Evolutionary conservation across 352 stramenopile genomes (phyloP).

Genomic region (Phytopythium vexans): DNA sequence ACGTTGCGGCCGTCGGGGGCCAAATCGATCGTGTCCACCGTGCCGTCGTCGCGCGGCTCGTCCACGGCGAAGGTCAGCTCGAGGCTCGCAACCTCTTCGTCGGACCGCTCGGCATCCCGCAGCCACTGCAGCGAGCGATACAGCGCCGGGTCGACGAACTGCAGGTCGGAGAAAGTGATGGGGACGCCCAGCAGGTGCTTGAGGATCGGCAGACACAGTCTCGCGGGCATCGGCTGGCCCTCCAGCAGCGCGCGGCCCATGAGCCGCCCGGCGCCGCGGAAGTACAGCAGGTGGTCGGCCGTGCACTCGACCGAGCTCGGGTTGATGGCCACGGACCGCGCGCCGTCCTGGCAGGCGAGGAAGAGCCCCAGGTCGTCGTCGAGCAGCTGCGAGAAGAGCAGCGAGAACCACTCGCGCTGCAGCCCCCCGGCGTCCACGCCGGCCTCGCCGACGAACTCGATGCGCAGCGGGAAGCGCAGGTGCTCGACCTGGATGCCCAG

Average conservation of each 20-base stretch:
- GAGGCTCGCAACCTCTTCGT: slow-evolving; percentile 63
- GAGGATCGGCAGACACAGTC: slow-evolving; percentile 70
- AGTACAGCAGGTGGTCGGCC: slow-evolving; percentile 86
- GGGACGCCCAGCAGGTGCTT: slow-evolving; percentile 80
- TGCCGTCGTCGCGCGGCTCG: slow-evolving; percentile 53
- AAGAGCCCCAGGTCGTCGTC: slow-evolving; percentile 70
- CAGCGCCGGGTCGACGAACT: slow-evolving; percentile 76
- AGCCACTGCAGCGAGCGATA: slow-evolving; percentile 80
- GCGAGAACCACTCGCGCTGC: slow-evolving; percentile 80
- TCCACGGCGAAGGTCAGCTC: slow-evolving; percentile 75
- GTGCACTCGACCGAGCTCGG: slow-evolving; percentile 71
- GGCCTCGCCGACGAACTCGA: slow-evolving; percentile 84
- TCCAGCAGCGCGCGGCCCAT: slow-evolving; percentile 69
- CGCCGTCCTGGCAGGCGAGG: slow-evolving; percentile 69
- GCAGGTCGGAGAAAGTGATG: slow-evolving; percentile 78
- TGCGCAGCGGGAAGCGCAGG: slow-evolving; percentile 76
- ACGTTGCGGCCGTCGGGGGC: slow-evolving; percentile 50
- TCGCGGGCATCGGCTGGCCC: slow-evolving; percentile 68
- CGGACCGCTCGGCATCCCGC: slow-evolving; percentile 22
- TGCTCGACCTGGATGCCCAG: slow-evolving; percentile 69
- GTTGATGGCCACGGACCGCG: slow-evolving; percentile 69
- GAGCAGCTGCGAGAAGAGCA: slow-evolving; percentile 70
- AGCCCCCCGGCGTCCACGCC: slow-evolving; percentile 76
- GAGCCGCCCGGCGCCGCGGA: slow-evolving; percentile 66
- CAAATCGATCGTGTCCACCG: slow-evolving; percentile 63